These are phyloP conservation scores for Backusella parvicylindrica DNA, from an alignment of 192 early-diverging fungal species.

Conservation along the genomic window DNA sequence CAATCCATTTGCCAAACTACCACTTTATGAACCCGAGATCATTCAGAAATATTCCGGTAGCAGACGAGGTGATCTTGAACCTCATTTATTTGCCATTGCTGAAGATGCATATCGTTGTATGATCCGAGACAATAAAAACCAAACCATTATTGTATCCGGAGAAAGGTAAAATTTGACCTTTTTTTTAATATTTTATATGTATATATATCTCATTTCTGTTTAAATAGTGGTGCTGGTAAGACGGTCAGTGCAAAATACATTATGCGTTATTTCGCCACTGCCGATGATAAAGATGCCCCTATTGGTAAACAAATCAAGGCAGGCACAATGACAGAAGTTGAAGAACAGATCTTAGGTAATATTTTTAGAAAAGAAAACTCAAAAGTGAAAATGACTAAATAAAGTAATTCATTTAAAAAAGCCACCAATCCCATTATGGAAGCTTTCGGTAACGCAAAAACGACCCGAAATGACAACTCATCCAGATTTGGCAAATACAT, in stretches of 20 bases:
- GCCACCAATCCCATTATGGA: conserved; percentile 99
- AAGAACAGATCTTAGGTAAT: conserved; percentile 75
- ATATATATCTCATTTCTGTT: neutral
- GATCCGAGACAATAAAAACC: conserved; percentile 90
- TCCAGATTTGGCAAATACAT: conserved; percentile 99
- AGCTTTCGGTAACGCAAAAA: conserved; percentile 99
- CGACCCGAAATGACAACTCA: conserved; percentile 97
- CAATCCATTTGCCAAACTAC: conserved; percentile 89
- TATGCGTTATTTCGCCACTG: conserved; percentile 94
- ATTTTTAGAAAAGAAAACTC: neutral
- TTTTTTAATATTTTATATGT: neutral
- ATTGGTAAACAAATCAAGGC: conserved; percentile 34
- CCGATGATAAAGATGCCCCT: conserved; percentile 60
- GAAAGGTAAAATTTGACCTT: conserved; percentile 81
- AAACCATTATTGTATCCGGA: conserved; percentile 97
- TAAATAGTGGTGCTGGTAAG: conserved; percentile 86
- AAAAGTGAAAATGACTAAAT: neutral
- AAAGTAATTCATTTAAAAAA: conserved; percentile 16
- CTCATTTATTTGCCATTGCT: conserved; percentile 97
- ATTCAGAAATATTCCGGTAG: conserved; percentile 93
- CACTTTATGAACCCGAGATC: conserved; percentile 87
- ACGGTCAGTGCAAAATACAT: conserved; percentile 97
- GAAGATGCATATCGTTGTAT: conserved; percentile 97
- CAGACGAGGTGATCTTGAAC: conserved; percentile 91
- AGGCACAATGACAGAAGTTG: conserved; percentile 63